Evolutionary conservation across 768 basidiomycete species (phyloP), one percentile per base, ranked within the genome.

Genomic region (Lentinula lateritia): DNA sequence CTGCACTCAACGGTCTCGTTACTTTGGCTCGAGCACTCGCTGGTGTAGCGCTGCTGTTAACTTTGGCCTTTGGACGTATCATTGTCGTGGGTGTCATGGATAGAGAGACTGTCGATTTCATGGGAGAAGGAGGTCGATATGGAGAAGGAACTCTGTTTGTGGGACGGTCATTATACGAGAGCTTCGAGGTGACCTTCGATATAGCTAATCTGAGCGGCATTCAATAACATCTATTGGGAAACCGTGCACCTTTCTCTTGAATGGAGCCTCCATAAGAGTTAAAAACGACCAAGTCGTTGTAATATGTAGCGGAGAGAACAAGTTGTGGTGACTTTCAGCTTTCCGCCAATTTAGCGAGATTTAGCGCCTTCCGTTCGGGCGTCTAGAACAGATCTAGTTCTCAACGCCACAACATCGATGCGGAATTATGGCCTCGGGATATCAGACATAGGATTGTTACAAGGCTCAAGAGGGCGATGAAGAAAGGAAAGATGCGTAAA

Each of bases 41-140:
- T 10, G 64, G 43, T 3, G 79, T 78, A 39, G 83, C 83, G 65
- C 76, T 83, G 62, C 75, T 80, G 66, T 84, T 88, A 42, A 89
- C 76, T 72, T 86, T 89, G 61, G 84, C 86, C 68, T 77, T 88
- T 13, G 85, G 83, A 60, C 82, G 67, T 39, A 67, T 62, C 9
- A 71, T 69, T 16, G 69, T 68, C 34, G 69, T 63, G 13, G 71
- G 65, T 12, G 72, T 65, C 36, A 66, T 59, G 23, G 69, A 48
- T 45, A 69, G 50, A 60, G 64, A 48, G 10, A 68, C 67, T 8
- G 66, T 67, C n/a, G 63, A 64, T 67, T 81, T 84, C 63, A 72
- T 68, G 15, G 83, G 83, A 6, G 79, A 79, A 23, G 71, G 50
- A 66, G 78, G 69, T 43, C 71, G 66, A 42, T 52, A 50, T 45